phyloP scores from a whole-genome alignment of 495 filamentous ascomycete species.

The Cudoniella acicularis region DNA sequence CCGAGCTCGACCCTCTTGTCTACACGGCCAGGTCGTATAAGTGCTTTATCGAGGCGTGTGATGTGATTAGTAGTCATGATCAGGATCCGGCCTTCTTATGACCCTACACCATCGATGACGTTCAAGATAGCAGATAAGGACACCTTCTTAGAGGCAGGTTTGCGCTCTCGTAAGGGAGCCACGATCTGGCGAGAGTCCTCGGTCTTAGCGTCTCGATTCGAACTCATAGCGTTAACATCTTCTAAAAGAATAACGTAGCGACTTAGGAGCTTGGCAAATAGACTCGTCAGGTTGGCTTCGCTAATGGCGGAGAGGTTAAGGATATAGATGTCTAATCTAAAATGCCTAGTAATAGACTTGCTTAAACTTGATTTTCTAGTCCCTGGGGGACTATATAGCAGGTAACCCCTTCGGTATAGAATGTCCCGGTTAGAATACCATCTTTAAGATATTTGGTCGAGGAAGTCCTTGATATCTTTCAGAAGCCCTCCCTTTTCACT shows the following conservation, averaged over 20 bases:
- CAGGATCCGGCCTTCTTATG: too few relatives aligned
- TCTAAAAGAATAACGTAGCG: slow-evolving; percentile 67
- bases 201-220: slow-evolving; percentile 46
- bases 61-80: too few relatives aligned
- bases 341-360: slow-evolving; percentile 60
- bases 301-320: slow-evolving; percentile 58
- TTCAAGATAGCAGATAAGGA: slow-evolving; percentile 71
- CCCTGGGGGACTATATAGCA: slow-evolving; percentile 85
- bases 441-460: slow-evolving; percentile 1
- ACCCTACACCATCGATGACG: slow-evolving; percentile 69
- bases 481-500: slow-evolving; percentile 4
- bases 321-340: slow-evolving; percentile 65
- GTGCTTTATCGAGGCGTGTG: too few relatives aligned
- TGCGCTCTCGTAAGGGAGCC: neutral
- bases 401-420: slow-evolving; percentile 73
- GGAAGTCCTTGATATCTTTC: slow-evolving; percentile 6
- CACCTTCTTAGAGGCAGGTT: slow-evolving; percentile 34
- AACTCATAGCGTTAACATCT: too few relatives aligned
- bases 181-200: slow-evolving; percentile 17
- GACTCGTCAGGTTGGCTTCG: slow-evolving; percentile 62
- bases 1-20: too few relatives aligned
- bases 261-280: slow-evolving; percentile 64
- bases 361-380: too few relatives aligned
- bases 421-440: slow-evolving; percentile 11
- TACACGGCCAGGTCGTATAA: too few relatives aligned